Conservation (phyloP, 148 eudicot species). For the Mesembryanthemum crystallinum region DNA sequence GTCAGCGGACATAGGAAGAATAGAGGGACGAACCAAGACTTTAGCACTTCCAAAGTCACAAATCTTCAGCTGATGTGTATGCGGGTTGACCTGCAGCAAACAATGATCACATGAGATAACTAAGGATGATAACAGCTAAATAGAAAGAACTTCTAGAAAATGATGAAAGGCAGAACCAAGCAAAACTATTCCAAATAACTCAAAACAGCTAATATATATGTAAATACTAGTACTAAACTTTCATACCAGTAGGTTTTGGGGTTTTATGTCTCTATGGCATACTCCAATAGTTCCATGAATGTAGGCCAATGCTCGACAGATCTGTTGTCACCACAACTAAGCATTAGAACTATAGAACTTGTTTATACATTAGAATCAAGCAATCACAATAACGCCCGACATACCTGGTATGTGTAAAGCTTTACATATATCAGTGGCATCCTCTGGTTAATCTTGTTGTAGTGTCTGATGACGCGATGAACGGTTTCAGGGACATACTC, state of each 20-base stretch:
- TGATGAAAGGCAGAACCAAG: neutral
- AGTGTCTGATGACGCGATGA: slow-evolving; percentile 66
- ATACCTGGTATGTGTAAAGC: slow-evolving; percentile 71
- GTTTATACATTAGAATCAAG: neutral
- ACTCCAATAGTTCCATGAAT: slow-evolving; percentile 62
- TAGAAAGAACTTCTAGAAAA: neutral
- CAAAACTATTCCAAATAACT: neutral
- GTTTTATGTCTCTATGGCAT: slow-evolving; percentile 71
- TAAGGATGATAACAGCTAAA: neutral
- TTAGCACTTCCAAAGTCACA: slow-evolving; percentile 97
- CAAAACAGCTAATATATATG: neutral
- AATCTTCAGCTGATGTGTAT: slow-evolving; percentile 74
- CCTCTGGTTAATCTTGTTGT: slow-evolving; percentile 69
- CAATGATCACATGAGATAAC: neutral
- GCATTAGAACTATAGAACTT: neutral
- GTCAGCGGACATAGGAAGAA: neutral
- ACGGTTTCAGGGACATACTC: slow-evolving; percentile 86
- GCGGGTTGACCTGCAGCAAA: slow-evolving; percentile 68
- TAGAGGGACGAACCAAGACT: slow-evolving; percentile 55
- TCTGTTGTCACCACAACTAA: slow-evolving; percentile 33
- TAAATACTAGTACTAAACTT: neutral
- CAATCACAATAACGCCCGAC: neutral
- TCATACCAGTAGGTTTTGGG: slow-evolving; percentile 70
- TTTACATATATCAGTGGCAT: slow-evolving; percentile 80
- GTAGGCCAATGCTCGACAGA: slow-evolving; percentile 62